Base-by-base conservation (phyloP, 129 eudicot genomes). In the Saussurea involucrata region DNA sequence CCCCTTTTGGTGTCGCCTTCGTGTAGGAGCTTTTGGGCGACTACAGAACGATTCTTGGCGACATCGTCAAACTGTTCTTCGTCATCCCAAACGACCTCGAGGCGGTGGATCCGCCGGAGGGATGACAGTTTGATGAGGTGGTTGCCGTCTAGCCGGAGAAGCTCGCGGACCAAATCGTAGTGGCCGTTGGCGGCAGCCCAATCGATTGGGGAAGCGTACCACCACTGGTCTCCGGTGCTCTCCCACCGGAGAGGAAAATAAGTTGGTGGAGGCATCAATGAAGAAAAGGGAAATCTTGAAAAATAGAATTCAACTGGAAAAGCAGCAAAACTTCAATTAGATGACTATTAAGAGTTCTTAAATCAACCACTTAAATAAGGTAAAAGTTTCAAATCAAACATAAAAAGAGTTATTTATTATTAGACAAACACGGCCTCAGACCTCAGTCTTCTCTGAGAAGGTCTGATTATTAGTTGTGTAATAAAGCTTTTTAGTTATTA, bases 141-240 rank as follows among this genome's bases (percentile, higher is more conserved):
- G 82, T 94, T 94, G 63, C 92, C 90, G 67, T 94, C 97, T 5
- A 94, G 84, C 53, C 90, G 93, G 9, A 94, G 85, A 71, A 94
- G 97, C 84, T 94, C 96, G 11, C 98, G 85, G 53, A 94, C 98
- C 32, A 94, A 69, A 66, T 94, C 96, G 63, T 91, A 95, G 81
- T 95, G 97, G 20, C 98, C 98, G 53, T 94, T 94, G 24, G 98
- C 97, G 3, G 96, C 97, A 0, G 98, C 98, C 88, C 88, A 95
- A 27, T 95, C 98, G 18, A 95, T 89, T 13, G 98, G 98, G 36
- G 97, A 85, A 31, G 96, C 98, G 13, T 87, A 95, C 98, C 98
- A 95, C 98, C 98, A 95, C 22, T 91, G 97, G 44, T 95, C 98
- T 4, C 98, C 98, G 25, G 98, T 95, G 84, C 98, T 91, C 78